Base-by-base conservation (phyloP, 306 rosid genomes). In the Sphenostylis stenocarpa region DNA sequence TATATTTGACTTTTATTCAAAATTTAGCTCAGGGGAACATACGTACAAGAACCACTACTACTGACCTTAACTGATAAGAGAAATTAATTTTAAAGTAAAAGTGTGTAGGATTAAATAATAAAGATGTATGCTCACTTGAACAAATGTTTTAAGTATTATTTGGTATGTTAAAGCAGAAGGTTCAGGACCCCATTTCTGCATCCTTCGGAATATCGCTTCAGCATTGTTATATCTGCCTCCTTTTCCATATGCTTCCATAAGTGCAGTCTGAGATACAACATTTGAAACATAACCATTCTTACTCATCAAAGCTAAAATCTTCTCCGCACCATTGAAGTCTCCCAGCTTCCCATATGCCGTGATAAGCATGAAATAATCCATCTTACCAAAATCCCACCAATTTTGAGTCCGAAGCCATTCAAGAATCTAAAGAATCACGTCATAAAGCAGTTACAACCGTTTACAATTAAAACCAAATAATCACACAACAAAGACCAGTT, bases 201-300 rank as follows among this genome's bases (percentile, higher is more conserved):
- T 92, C 84, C 97, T 87, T 60, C 96, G 90, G 82, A 95, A 95
- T 80, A 95, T 90, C 33, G 97, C 96, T 87, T 95, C 97, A 7
- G 99, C 97, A 58, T 91, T 91, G 62, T 83, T 91, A 79, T 82
- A 90, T 71, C 80, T 84, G 21, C 96, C 83, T 56, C 97, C 96
- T 85, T 61, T 92, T 73, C 97, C 97, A 84, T 95, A 95, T 45
- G 99, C 97, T 89, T 92, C 97, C 97, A 95, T 83, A n/a, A 95
- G 96, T 80, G 99, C 95, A 73, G 97, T 95, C 55, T 92, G 97
- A 43, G 97, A 85, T 55, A 92, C 84, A 12, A 92, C 94, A 87
- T 84, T 92, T 38, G 96, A 88, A 38, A 86, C 58, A 77, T 83
- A 85, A 21, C 97, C 97, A 56, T 84, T 95, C 79, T 90, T 84